phyloP scores from a whole-genome alignment of 306 rosid genomes.

The Fragaria vesca region DNA sequence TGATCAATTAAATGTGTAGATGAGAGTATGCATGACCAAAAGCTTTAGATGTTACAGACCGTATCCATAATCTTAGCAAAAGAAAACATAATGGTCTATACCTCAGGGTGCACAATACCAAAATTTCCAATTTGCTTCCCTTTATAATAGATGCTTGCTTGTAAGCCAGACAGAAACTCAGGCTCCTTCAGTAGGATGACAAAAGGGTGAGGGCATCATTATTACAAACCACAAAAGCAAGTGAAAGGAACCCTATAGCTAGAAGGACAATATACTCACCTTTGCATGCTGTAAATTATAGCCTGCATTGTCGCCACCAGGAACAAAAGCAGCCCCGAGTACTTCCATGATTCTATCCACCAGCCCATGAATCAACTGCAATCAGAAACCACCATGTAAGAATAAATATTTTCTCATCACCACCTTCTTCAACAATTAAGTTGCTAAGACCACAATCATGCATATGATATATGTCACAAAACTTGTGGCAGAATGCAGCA shows the following conservation, averaged over 20 bases:
- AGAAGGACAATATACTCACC: slow-evolving; percentile 44
- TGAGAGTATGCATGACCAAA: background rate
- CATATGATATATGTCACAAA: background rate
- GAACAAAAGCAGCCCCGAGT: slow-evolving; percentile 64
- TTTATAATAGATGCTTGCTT: slow-evolving; percentile 68
- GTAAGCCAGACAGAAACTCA: slow-evolving; percentile 77
- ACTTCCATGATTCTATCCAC: slow-evolving; percentile 89
- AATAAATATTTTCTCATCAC: background rate
- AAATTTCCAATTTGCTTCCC: slow-evolving; percentile 72
- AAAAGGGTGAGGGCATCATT: background rate
- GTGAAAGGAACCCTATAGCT: background rate
- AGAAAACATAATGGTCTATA: slow-evolving; percentile 25
- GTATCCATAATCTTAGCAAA: background rate
- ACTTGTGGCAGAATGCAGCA: background rate
- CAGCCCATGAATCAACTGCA: slow-evolving; percentile 89
- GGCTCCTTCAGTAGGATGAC: slow-evolving; percentile 61
- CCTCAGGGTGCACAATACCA: slow-evolving; percentile 97
- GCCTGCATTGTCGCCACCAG: slow-evolving; percentile 51
- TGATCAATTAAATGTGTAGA: background rate
- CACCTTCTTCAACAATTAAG: background rate
- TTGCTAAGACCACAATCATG: background rate
- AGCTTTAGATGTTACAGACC: background rate
- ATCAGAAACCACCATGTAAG: slow-evolving; percentile 8
- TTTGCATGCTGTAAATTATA: slow-evolving; percentile 63
- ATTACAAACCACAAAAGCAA: background rate